Evolutionary conservation across 306 rosid species (phyloP), one percentile per base, ranked within the genome.

Genomic region (Geum urbanum): DNA sequence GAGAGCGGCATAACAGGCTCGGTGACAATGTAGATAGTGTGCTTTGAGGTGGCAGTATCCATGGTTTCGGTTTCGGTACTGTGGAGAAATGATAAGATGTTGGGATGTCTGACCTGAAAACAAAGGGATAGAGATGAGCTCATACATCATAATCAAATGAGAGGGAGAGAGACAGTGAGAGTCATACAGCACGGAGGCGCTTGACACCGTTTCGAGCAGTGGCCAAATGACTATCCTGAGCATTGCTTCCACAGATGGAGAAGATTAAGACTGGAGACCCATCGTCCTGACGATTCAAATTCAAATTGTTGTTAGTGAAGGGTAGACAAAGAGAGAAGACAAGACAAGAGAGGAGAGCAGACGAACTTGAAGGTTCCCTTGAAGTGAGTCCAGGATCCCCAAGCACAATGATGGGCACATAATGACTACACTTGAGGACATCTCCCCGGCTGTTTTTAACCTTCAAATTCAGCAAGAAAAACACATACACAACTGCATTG

Each of bases 361-460:
- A 39, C 15, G 3, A 92, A 97, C 96, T 88, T 91, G 73, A 91
- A 83, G 71, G 96, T 88, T 76, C 87, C 97, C 60, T 95, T 96
- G 70, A 54, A 85, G 77, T 94, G 97, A 85, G 87, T 72, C 99
- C 99, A 94, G 32, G 97, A 94, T 49, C 99, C 99, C 99, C 99
- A 90, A 60, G 97, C 96, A 46, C 82, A 87, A 39, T 92, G 79
- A 61, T 88, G 88, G 43, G 99, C 37, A 79, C 40, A 80, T 91
- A 94, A 84, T 94, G 99, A 78, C 91, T 91, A 74, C 99, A 91
- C 65, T 86, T 91, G 72, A 94, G 97, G 75, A 80, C 84, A 80
- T 91, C 87, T 73, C 96, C 95, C 27, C 91, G 87, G 61, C 89
- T 80, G 77, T 91, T 94, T 79, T 86, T 94, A 52, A 94, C 74